Evolutionary conservation across 495 filamentous ascomycete species (phyloP).

Genomic region (Penicillium crystallinum): DNA sequence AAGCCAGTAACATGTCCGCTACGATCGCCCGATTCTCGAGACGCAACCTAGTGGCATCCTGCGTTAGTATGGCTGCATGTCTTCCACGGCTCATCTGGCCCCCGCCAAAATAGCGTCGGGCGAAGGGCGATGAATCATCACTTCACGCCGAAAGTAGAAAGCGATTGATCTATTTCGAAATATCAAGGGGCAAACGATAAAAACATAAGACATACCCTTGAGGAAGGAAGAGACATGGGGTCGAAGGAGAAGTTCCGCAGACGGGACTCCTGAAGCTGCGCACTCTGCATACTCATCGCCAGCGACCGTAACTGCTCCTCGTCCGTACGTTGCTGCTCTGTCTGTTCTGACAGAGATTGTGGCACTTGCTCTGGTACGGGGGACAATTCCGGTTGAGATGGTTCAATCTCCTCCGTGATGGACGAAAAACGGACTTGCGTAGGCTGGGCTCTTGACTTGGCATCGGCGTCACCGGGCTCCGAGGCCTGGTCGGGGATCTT

Average conservation of each 20-base stretch:
- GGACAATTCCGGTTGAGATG: slow-evolving; percentile 27
- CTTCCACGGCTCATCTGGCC: not conserved
- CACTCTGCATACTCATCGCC: slow-evolving; percentile 63
- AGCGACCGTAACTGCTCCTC: slow-evolving; percentile 67
- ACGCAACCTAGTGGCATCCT: slow-evolving; percentile 35
- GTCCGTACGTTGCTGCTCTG: slow-evolving; percentile 23
- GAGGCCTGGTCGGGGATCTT: slow-evolving; percentile 24
- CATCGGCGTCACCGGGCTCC: slow-evolving; percentile 27
- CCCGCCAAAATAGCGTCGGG: not conserved
- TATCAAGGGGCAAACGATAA: not conserved
- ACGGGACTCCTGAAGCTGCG: slow-evolving; percentile 73
- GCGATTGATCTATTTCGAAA: not conserved
- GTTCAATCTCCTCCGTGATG: slow-evolving; percentile 70
- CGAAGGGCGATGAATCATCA: not conserved
- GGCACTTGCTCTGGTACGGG: slow-evolving; percentile 25
- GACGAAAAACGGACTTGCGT: slow-evolving; percentile 75
- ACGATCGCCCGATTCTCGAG: slow-evolving; percentile 43
- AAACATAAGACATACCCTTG: slow-evolving; percentile 60
- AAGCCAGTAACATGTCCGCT: slow-evolving; percentile 31
- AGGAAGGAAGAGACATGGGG: slow-evolving; percentile 78
- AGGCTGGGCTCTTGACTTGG: slow-evolving; percentile 32
- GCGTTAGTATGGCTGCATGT: slow-evolving; percentile 12
- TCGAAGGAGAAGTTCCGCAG: slow-evolving; percentile 83
- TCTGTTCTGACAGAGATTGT: slow-evolving; percentile 8
- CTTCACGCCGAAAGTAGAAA: not conserved